These are phyloP conservation scores for Rhodosporidiobolus odoratus DNA, from an alignment of 768 basidiomycete species.

Conservation along the genomic window DNA sequence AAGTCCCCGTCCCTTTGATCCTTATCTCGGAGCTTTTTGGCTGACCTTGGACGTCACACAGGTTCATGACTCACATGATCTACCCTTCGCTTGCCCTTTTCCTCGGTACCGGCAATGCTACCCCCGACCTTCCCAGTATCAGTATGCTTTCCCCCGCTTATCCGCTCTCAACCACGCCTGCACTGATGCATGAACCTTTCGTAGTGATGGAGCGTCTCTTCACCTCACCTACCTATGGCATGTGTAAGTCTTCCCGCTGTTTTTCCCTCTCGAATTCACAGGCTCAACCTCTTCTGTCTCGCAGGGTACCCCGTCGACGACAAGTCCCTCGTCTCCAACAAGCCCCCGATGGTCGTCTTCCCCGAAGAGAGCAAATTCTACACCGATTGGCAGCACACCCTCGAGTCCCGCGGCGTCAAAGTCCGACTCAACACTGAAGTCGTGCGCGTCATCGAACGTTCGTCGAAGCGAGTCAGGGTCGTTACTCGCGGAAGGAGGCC, in stretches of 20 bases:
- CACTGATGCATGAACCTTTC: neutral
- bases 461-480: conserved; percentile 44
- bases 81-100: conserved; percentile 47
- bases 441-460: conserved; percentile 42
- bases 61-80: conserved; percentile 48
- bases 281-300: too few relatives aligned
- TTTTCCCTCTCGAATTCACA: neutral
- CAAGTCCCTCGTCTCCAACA: conserved; percentile 46
- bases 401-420: conserved; percentile 47
- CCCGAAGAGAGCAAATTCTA: conserved; percentile 49
- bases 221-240: conserved; percentile 51
- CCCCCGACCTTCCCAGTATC: conserved; percentile 48
- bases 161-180: too few relatives aligned
- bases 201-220: conserved; percentile 49
- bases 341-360: conserved; percentile 52
- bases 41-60: neutral
- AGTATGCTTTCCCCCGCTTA: conserved; percentile 10
- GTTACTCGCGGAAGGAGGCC: conserved; percentile 43
- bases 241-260: conserved; percentile 41
- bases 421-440: conserved; percentile 49
- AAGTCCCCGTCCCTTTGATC: neutral
- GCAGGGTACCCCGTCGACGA: conserved; percentile 48
- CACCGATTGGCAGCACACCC: conserved; percentile 45
- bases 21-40: neutral
- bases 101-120: conserved; percentile 50